These are phyloP conservation scores for Andalucia godoyi DNA, from an alignment of 78 protist genomes.

Conservation along the genomic window DNA sequence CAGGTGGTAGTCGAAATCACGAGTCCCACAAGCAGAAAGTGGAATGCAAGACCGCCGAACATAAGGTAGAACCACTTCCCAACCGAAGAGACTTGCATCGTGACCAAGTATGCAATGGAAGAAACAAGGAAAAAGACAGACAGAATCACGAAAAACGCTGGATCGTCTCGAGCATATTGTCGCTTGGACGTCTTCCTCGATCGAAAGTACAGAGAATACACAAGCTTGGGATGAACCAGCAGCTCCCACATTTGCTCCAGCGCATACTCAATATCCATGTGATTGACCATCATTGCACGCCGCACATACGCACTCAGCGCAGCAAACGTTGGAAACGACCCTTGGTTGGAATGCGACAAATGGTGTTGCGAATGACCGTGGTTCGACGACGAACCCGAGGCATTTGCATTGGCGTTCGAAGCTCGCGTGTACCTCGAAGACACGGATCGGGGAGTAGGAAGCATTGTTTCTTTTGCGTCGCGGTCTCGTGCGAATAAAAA, in stretches of 20 bases:
- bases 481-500: too few species aligned
- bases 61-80: slow-evolving; percentile 12
- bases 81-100: neutral
- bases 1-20: slow-evolving; percentile 43
- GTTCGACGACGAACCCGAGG: too few species aligned
- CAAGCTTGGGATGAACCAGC: slow-evolving; percentile 48
- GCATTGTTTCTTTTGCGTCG: too few species aligned
- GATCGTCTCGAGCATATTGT: slow-evolving; percentile 95
- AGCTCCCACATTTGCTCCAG: slow-evolving; percentile 62
- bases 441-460: too few species aligned
- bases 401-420: too few species aligned
- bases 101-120: slow-evolving; percentile 39
- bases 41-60: slow-evolving; percentile 53
- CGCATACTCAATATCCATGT: slow-evolving; percentile 76
- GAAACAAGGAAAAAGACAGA: slow-evolving; percentile 43
- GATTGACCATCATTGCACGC: slow-evolving; percentile 6
- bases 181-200: slow-evolving; percentile 51
- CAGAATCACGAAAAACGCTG: slow-evolving; percentile 73
- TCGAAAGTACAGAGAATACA: slow-evolving; percentile 3
- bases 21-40: slow-evolving; percentile 51
- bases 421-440: too few species aligned
- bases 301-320: neutral
- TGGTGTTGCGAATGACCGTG: too few species aligned
- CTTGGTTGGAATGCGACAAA: too few species aligned
- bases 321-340: too few species aligned